Evolutionary conservation across 805 yeast species (phyloP), one percentile per base, ranked within the genome.

Genomic region (Spencermartinsiella europaea): DNA sequence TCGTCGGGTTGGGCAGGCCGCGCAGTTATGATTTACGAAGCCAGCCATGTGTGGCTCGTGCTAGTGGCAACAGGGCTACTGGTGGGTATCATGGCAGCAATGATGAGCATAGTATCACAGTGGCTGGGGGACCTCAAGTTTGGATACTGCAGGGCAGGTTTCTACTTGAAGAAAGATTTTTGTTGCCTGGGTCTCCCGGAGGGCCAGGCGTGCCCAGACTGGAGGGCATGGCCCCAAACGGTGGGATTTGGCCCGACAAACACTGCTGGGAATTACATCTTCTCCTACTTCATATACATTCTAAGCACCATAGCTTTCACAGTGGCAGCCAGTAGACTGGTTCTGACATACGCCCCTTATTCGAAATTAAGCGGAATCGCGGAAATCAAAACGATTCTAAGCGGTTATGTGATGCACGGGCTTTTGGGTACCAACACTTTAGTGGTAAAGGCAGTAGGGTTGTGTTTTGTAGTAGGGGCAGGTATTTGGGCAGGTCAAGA

Each of bases 401-500:
- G 81, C 2, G 96, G 95, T 0, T 70, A 77, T 53, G 72, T 77
- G 21, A 71, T 81, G 46, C 62, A 69, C 5, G 70, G 68, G 4
- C 80, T 83, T 53, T 63, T 87, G 44, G 75, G 79, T 5, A 45
- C 71, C 8, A 62, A 64, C 27, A 73, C 84, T 2, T 65, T 86
- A n/a, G 19, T 76, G 2, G 68, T 70, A 44, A 86, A 86, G 59
- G 67, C 76, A 2, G 36, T 70, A 1, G 85, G 89, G 2, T 65
- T 86, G 40, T 67, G 80, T 4, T 65, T 85, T 40, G 81, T 83
- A 14, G 81, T 84, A 3, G 80, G 89, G 19, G 77, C 86, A 1
- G 95, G 95, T 0, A 58, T 87, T 2, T 84, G 91, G 86, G 72
- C 84, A 4, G 95, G 96, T 4, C 81, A 80, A 58, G 96, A 87